Conservation (phyloP, 108 stramenopile genomes). For the Nitzschia putrida region DNA sequence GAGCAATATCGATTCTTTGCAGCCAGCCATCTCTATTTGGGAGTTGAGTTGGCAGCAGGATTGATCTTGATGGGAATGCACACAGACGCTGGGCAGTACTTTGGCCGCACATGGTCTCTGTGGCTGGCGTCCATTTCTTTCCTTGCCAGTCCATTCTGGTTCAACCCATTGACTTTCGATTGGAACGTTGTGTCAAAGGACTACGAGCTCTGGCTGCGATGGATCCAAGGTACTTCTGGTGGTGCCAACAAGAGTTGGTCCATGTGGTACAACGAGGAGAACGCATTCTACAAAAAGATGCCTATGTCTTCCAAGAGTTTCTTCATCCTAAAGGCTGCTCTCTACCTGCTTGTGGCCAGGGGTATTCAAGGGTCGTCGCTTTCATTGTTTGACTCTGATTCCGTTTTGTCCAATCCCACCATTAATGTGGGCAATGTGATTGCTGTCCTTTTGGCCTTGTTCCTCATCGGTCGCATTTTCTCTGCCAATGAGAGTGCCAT, state of each 20-base stretch:
- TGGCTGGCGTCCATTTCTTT: constrained; percentile 95
- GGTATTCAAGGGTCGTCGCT: constrained; percentile 85
- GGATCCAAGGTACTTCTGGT: constrained; percentile 88
- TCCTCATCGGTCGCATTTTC: constrained; percentile 58
- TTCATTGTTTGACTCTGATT: constrained; percentile 58
- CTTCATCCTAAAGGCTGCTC: constrained; percentile 75
- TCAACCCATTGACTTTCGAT: constrained; percentile 97
- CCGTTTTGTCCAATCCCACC: constrained; percentile 65
- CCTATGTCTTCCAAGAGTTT: constrained; percentile 75
- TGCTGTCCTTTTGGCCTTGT: constrained; percentile 47
- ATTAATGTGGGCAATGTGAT: constrained; percentile 65
- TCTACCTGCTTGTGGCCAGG: constrained; percentile 80
- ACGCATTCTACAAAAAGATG: constrained; percentile 81
- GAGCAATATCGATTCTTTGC: constrained; percentile 97
- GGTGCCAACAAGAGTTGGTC: constrained; percentile 88
- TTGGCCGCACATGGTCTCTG: constrained; percentile 95
- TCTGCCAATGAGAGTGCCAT: constrained; percentile 59
- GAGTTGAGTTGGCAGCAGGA: constrained; percentile 91
- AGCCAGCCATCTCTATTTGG: constrained; percentile 95
- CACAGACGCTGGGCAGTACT: constrained; percentile 90
- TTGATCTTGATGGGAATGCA: constrained; percentile 87
- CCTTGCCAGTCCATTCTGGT: constrained; percentile 98
- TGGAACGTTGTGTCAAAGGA: constrained; percentile 88
- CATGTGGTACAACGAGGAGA: constrained; percentile 96
- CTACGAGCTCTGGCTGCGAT: constrained; percentile 82